Evolutionary conservation across 768 basidiomycete genomes (phyloP), one percentile per base, ranked within the genome.

Genomic region (Podaxis sp.): DNA sequence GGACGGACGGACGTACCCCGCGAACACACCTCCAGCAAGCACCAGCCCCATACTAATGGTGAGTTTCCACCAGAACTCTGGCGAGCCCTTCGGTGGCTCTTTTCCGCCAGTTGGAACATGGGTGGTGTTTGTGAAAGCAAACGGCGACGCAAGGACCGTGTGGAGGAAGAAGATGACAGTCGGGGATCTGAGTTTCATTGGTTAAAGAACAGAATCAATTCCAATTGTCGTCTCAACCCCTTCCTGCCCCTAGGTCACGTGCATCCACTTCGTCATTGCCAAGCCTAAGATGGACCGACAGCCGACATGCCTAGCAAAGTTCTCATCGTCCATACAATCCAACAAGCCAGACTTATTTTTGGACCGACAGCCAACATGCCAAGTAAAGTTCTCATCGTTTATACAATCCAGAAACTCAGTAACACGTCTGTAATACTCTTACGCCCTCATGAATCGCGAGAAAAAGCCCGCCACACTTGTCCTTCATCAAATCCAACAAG

Each of bases 21-120:
- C 92, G 70, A 98, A 97, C 4, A 95, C 88, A 55, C 95, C 95
- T 2, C 95, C 95, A 0, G 84, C 76, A 1, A 98, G 73, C 5
- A 98, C 94, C 27, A 98, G 79, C 2, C 74, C 70, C 3, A 74
- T 77, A 55, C 89, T 90, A 54, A 93, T 73, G 18, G 80, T 62
- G 32, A 97, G 73, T 69, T 94, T 91, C 61, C 74, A 84, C 79
- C 82, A 91, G 71, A 94, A 97, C 57, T 84, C 83, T 1, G 87
- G 78, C 0, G 88, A 85, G 23, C 82, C 84, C 18, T 6, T 18
- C 1, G 42, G 47, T 4, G 21, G 46, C 5, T 25, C 50, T 10
- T 46, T 35, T 9, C 6, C 6, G 9, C 67, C 63, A 9, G 60
- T 25, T 5, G 59, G 58, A 2, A 18, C 62, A 61, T 61, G 64